Percentiles rank a stretch among this genome's conserved stretches.
phyloP scores from a whole-genome alignment of 352 stramenopile genomes.

The Pythium phragmiticola region DNA sequence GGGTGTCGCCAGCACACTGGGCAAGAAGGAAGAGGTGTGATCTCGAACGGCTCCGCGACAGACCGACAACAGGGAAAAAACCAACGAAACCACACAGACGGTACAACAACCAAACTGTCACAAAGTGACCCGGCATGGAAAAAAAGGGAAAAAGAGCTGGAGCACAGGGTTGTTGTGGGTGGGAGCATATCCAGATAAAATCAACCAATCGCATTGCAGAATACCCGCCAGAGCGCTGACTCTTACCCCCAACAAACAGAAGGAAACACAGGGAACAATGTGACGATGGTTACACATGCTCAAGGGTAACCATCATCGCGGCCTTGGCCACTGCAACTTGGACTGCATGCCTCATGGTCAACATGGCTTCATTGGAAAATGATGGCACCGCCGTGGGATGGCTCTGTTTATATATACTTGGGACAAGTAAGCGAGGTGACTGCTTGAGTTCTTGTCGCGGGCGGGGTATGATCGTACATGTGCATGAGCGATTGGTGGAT shows the following conservation, averaged over 20 bases:
- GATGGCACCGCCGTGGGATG: no score
- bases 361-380: neutral
- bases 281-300: neutral
- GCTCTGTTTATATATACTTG: neutral
- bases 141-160: constrained; percentile 14
- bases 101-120: neutral
- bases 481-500: neutral
- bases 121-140: neutral
- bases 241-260: constrained; percentile 9
- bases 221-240: constrained; percentile 6
- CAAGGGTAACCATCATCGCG: no score
- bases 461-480: no score
- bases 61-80: constrained; percentile 2
- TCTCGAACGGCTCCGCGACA: neutral
- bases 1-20: neutral
- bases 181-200: constrained; percentile 9
- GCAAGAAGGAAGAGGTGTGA: neutral
- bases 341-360: neutral
- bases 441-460: neutral
- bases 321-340: neutral
- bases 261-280: neutral
- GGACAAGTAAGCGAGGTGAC: neutral
- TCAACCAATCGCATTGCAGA: constrained; percentile 8
- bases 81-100: constrained; percentile 6
- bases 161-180: constrained; percentile 4